phyloP scores from a whole-genome alignment of 768 basidiomycete species.

The Pleurotus djamor region DNA sequence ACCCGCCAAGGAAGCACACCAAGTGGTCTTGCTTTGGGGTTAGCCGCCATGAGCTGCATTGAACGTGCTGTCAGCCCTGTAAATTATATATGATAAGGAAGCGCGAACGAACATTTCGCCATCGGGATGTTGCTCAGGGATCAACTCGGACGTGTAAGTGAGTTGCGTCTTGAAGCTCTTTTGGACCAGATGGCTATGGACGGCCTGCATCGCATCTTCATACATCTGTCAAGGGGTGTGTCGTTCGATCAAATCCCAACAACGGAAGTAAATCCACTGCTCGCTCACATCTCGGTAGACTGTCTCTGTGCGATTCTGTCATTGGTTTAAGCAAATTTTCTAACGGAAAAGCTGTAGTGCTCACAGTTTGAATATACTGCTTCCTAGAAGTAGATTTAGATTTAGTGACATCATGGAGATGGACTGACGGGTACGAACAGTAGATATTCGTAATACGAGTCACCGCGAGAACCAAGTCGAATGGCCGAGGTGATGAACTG shows the following conservation, averaged over 20 bases:
- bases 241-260: too few relatives aligned
- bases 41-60: slow-evolving; percentile 66
- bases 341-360: not conserved
- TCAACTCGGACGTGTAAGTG: slow-evolving; percentile 81
- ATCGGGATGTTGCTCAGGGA: slow-evolving; percentile 46
- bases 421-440: slow-evolving; percentile 44
- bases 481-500: slow-evolving; percentile 64
- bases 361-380: slow-evolving; percentile 81
- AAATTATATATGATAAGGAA: not conserved
- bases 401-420: not conserved
- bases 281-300: slow-evolving; percentile 71
- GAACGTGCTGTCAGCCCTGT: not conserved
- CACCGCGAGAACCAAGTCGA: slow-evolving; percentile 87
- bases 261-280: not conserved
- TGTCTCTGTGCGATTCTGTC: slow-evolving; percentile 66
- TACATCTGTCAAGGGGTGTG: slow-evolving; percentile 64
- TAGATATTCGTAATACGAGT: slow-evolving; percentile 93
- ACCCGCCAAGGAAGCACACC: slow-evolving; percentile 92
- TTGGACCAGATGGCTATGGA: slow-evolving; percentile 73
- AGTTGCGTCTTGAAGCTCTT: slow-evolving; percentile 57
- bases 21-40: slow-evolving; percentile 94
- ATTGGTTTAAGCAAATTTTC: not conserved
- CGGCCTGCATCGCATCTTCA: slow-evolving; percentile 78
- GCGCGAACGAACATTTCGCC: slow-evolving; percentile 33
- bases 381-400: slow-evolving; percentile 36